Conservation (phyloP, 108 stramenopile species). For the Stephanodiscus minutulus region DNA sequence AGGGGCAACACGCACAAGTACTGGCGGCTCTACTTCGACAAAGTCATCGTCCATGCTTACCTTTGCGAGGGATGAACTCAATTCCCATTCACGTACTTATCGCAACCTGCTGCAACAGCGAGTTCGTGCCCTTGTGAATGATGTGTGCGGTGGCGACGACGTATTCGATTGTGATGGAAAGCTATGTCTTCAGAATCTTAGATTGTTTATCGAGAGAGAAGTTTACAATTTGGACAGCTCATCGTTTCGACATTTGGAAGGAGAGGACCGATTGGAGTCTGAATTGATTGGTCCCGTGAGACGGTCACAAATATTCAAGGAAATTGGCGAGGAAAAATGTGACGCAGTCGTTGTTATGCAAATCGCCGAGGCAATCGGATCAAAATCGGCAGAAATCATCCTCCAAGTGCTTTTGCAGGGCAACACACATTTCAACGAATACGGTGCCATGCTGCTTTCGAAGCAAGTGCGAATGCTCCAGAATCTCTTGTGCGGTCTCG, state of each 20-base stretch:
- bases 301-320: conserved; percentile 54
- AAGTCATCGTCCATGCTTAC: conserved; percentile 63
- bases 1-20: conserved; percentile 14
- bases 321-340: conserved; percentile 62
- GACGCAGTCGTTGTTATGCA: conserved; percentile 58
- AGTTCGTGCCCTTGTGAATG: conserved; percentile 44
- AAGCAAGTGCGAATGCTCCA: conserved; percentile 83
- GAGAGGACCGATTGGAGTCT: conserved; percentile 66
- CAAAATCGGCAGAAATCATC: conserved; percentile 60
- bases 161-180: conserved; percentile 45
- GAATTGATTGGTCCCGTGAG: conserved; percentile 60
- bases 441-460: conserved; percentile 81
- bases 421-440: conserved; percentile 74
- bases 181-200: conserved; percentile 59
- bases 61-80: conserved; percentile 77
- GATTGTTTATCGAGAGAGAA: conserved; percentile 69
- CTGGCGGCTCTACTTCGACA: neutral
- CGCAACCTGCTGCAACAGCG: conserved; percentile 46
- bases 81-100: conserved; percentile 63
- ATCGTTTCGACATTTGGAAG: conserved; percentile 57
- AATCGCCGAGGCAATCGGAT: conserved; percentile 53
- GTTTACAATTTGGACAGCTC: conserved; percentile 64
- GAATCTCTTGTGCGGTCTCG: conserved; percentile 47
- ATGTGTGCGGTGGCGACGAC: conserved; percentile 67
- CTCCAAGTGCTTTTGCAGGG: conserved; percentile 47